Base-by-base conservation (phyloP, 1,284 basidiomycete genomes). In the Puccinia horiana region DNA sequence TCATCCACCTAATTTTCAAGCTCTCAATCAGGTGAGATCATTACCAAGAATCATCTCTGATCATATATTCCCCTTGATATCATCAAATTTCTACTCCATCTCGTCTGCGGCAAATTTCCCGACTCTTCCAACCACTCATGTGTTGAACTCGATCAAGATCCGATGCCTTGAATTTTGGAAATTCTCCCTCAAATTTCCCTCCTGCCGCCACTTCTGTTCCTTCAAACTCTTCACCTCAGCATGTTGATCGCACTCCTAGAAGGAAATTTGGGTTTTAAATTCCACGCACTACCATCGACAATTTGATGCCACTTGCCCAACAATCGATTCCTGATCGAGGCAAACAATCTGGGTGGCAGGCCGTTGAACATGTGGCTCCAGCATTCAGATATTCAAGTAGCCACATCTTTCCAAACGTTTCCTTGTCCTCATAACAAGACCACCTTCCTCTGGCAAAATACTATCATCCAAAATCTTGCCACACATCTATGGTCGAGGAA, bases 391-490 rank as follows among this genome's bases (percentile, higher is more conserved):
- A 67, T 70, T 29, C 65, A 16, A 44, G 40, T 83, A 52, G 58
- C 16, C 26, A 35, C 77, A 58, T 58, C 3, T 32, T 16, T 58
- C n/a, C 18, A 70, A 58, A 32, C 56, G 35, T 26, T 87, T 93
- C 0, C 96, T 97, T 0, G 91, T 91, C 11, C 91, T 99, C 32
- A 87, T 99, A 44, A 93, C 94, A 0, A 95, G 96, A 0, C 88
- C 93, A 0, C 92, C 95, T 42, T 54, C 47, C 79, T 3, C 75
- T 81, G 97, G 81, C 99, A 99, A 86, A 92, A 92, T 0, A 90
- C 94, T 14, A 88, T 97, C 20, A 88, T 99, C 42, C 89, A 91
- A 16, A 91, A 96, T 84, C 91, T 99, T 35, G 92, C 93, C 5
- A 88, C 89, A 6, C 84, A 89, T 6, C 87, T 96, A 9, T 88